Conservation (phyloP, 2,329 filamentous ascomycete species). For the Aureobasidium namibiae region DNA sequence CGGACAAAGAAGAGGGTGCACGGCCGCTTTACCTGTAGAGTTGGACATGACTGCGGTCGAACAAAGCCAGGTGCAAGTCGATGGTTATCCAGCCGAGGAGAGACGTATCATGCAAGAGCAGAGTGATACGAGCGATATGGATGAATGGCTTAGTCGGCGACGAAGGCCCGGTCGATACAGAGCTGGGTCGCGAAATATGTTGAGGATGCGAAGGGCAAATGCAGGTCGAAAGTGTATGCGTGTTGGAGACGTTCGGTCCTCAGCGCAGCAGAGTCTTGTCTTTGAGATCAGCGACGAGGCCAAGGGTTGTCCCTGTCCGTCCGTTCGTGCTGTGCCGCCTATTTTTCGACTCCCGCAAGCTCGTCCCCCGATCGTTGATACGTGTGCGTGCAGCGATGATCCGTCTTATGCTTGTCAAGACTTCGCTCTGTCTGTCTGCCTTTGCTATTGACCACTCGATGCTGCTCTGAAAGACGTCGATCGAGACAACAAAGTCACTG, state of each 20-base stretch:
- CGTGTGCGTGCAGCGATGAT: neutral
- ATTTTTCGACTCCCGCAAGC: neutral
- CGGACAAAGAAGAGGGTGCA: neutral
- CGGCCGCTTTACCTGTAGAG: conserved; percentile 14
- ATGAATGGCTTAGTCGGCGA: neutral
- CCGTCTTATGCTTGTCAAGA: neutral
- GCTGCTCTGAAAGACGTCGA: neutral
- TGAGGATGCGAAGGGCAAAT: neutral
- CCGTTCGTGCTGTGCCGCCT: neutral
- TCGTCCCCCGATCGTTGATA: neutral
- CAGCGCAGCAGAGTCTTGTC: conserved; percentile 1
- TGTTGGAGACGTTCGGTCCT: neutral
- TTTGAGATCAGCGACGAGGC: neutral
- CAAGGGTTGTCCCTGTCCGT: neutral
- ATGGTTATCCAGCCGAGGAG: neutral
- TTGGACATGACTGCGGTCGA: conserved; percentile 16
- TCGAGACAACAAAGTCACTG: neutral
- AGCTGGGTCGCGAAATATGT: neutral
- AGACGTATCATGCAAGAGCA: neutral
- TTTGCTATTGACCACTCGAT: neutral
- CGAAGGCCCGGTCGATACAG: neutral
- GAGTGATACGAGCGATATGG: neutral
- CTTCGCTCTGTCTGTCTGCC: neutral
- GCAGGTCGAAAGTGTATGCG: neutral
- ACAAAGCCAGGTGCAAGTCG: conserved; percentile 6